phyloP scores from a whole-genome alignment of 148 eudicot genomes.

The Cornus suecica region DNA sequence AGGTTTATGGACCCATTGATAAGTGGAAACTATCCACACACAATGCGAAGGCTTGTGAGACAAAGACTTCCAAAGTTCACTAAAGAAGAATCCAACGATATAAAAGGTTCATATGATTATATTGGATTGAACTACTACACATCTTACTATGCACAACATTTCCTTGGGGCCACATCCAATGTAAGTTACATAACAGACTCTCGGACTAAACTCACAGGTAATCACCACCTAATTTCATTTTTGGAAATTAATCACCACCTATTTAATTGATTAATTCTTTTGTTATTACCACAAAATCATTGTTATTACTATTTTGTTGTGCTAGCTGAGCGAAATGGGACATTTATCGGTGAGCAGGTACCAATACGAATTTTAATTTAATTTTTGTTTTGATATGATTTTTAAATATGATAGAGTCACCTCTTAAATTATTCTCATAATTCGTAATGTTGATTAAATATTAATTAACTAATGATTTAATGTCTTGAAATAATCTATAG shows the following conservation, averaged over 20 bases:
- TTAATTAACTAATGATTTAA: too few relatives aligned
- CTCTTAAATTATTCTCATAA: too few relatives aligned
- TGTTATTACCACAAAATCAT: too few relatives aligned
- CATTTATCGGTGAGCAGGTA: constrained; percentile 10
- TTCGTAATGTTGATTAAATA: too few relatives aligned
- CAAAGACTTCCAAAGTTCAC: constrained; percentile 37
- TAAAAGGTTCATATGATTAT: constrained; percentile 57
- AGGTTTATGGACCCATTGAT: constrained; percentile 44
- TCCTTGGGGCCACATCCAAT: constrained; percentile 20
- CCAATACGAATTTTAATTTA: too few relatives aligned
- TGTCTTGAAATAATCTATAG: too few relatives aligned
- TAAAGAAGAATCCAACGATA: constrained; percentile 18
- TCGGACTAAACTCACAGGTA: constrained; percentile 33
- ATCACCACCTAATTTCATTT: neutral
- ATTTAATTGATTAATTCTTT: neutral
- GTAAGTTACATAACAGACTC: constrained; percentile 42
- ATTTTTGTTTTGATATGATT: too few relatives aligned
- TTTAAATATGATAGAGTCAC: too few relatives aligned
- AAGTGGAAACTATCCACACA: constrained; percentile 29
- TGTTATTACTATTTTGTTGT: neutral
- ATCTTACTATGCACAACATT: constrained; percentile 42
- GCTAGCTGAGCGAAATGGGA: constrained; percentile 7
- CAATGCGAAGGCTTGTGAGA: constrained; percentile 31
- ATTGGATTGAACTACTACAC: constrained; percentile 64
- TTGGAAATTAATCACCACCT: too few relatives aligned